Conservation (phyloP, 345 rosid species). For the Sisymbrium altissimum region DNA sequence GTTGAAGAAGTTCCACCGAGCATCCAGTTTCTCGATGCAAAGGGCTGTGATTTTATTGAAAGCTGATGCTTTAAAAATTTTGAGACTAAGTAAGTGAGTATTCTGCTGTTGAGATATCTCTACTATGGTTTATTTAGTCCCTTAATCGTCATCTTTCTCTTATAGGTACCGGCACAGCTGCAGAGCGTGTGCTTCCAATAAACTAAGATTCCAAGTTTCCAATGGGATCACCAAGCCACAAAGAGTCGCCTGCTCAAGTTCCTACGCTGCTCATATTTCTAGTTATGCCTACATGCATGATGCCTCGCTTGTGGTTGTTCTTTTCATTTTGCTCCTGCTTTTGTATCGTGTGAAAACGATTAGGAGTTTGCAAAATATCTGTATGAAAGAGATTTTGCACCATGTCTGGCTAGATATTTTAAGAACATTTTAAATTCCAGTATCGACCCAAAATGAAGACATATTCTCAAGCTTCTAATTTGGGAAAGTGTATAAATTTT, state of each 20-base stretch:
- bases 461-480: too few species aligned
- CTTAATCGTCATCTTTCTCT: neutral
- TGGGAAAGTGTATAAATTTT: too few species aligned
- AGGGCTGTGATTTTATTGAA: constrained; percentile 15
- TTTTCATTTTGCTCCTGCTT: too few species aligned
- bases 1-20: neutral
- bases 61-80: neutral
- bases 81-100: neutral
- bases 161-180: neutral
- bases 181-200: neutral
- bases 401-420: too few species aligned
- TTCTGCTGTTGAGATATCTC: neutral
- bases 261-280: neutral
- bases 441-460: too few species aligned
- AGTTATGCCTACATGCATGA: neutral
- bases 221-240: neutral
- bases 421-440: too few species aligned
- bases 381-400: neutral
- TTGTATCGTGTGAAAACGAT: too few species aligned
- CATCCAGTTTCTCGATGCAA: constrained; percentile 10
- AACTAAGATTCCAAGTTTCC: neutral
- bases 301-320: neutral
- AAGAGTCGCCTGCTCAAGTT: neutral
- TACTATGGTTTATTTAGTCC: neutral
- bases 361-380: neutral